Percentiles rank a stretch among this genome's conserved stretches.
Evolutionary conservation across 73 alveolate species (phyloP).

Genomic region (Paramecium sexaurelia): DNA sequence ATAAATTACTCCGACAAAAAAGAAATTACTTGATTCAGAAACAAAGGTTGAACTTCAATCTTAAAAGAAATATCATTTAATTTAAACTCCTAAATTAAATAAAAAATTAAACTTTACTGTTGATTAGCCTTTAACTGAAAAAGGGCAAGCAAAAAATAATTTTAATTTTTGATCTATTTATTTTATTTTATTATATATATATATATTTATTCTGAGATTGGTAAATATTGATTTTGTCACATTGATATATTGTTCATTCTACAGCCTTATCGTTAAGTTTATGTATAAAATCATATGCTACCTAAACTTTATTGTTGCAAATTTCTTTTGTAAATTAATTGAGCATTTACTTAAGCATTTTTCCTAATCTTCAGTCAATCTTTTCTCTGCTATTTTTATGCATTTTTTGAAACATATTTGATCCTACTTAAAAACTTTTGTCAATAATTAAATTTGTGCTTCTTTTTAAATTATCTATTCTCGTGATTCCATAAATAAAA

Average conservation of each 20-base stretch:
- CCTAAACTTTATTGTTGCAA: neutral
- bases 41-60: neutral
- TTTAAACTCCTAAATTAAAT: neutral
- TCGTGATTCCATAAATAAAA: constrained; percentile 29
- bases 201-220: constrained; percentile 71
- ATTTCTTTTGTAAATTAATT: constrained; percentile 7
- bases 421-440: neutral
- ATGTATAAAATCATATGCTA: constrained; percentile 5
- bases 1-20: neutral
- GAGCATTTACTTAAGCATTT: constrained; percentile 10
- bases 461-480: constrained; percentile 16
- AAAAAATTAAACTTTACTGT: neutral
- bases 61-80: constrained; percentile 7
- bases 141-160: neutral
- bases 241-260: constrained; percentile 76
- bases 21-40: constrained; percentile 28
- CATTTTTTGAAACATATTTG: constrained; percentile 6
- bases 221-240: constrained; percentile 88
- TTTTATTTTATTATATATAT: neutral
- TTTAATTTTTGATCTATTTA: constrained; percentile 28
- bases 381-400: neutral
- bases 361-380: constrained; percentile 25
- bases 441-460: neutral
- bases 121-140: neutral
- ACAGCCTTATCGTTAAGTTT: neutral